Evolutionary conservation across 169 alveolate species (phyloP).

Genomic region (Eimeria maxima): DNA sequence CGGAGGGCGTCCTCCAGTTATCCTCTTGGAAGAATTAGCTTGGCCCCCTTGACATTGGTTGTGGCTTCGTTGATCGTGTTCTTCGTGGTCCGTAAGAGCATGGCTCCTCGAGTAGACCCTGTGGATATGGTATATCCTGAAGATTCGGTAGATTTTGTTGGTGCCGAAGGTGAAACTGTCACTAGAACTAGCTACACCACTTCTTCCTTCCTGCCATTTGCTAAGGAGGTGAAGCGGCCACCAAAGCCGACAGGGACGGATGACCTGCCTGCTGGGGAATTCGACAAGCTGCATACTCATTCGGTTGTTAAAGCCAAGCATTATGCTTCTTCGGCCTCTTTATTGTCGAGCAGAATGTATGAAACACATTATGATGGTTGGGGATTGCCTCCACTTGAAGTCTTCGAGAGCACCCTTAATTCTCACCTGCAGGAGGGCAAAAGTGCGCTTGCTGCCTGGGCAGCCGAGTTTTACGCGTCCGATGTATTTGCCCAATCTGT

Average conservation of each 20-base stretch:
- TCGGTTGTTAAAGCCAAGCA: not conserved
- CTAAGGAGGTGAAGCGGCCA: not conserved
- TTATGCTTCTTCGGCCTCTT: not conserved
- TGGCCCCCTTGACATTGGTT: not conserved
- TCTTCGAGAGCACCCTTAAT: not conserved
- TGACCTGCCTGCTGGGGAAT: not conserved
- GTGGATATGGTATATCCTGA: not conserved
- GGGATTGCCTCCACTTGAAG: constrained; percentile 5
- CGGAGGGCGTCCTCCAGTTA: not conserved
- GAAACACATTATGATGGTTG: not conserved
- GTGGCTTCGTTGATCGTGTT: not conserved
- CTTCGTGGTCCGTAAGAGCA: not conserved
- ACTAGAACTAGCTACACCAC: not conserved
- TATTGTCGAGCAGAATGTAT: not conserved
- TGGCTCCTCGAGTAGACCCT: not conserved
- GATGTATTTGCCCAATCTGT: not conserved
- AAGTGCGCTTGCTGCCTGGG: constrained; percentile 35
- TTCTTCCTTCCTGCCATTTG: not conserved
- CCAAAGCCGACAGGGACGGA: not conserved
- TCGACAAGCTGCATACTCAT: not conserved
- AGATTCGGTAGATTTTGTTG: not conserved
- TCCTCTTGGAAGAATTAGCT: not conserved
- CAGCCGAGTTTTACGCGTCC: not conserved
- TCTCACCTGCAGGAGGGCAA: not conserved
- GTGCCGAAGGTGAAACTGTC: not conserved